These are phyloP conservation scores for Aspergillus chevalieri DNA, from an alignment of 2,329 filamentous ascomycete species.

Conservation along the genomic window DNA sequence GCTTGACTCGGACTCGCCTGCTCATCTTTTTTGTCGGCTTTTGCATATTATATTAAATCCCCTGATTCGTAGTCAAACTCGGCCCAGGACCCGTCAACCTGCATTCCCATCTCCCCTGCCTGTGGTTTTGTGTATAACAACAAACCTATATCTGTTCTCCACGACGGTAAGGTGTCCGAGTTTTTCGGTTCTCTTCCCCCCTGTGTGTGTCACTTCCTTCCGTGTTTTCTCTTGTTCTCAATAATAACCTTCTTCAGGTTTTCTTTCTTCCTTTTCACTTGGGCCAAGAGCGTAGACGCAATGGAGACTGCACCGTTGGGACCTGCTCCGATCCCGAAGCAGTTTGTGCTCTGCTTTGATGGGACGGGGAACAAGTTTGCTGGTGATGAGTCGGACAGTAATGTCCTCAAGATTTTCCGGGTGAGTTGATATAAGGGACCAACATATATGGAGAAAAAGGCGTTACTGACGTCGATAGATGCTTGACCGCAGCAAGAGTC, in stretches of 20 bases:
- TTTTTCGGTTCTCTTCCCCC: no score
- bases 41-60: background rate
- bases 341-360: constrained; percentile 40
- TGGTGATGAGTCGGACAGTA: constrained; percentile 41
- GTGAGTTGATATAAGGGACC: constrained; percentile 18
- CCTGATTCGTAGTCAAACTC: background rate
- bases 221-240: no score
- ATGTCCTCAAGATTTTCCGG: constrained; percentile 43
- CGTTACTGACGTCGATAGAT: constrained; percentile 1
- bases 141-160: background rate
- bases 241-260: background rate
- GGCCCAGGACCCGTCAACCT: background rate
- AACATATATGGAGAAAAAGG: background rate
- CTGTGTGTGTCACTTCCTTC: no score
- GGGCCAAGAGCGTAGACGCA: background rate
- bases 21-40: background rate
- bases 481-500: constrained; percentile 4
- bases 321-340: constrained; percentile 23
- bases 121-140: background rate
- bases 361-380: constrained; percentile 41
- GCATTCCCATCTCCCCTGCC: background rate
- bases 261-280: background rate
- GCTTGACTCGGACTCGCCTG: background rate
- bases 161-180: no score
- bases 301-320: constrained; percentile 11